These are phyloP conservation scores for Heimioporus punctisporus DNA, from an alignment of 1,284 basidiomycete species.

Conservation along the genomic window DNA sequence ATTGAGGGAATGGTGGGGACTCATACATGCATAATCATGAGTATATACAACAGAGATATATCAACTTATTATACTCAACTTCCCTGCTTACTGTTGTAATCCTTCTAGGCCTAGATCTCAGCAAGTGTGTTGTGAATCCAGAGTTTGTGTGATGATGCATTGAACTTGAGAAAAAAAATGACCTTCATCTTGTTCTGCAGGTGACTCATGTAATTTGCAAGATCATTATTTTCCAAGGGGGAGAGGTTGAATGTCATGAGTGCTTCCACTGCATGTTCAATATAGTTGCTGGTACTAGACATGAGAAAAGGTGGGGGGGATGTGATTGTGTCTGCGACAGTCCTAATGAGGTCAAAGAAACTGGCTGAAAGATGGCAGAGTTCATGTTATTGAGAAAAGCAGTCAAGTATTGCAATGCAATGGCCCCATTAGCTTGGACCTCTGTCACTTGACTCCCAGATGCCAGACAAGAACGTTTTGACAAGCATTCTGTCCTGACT, in stretches of 20 bases:
- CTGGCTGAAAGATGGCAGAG: not conserved
- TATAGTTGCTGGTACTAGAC: not conserved
- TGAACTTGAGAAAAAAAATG: slow-evolving; percentile 1
- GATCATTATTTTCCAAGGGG: not conserved
- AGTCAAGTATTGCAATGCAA: not conserved
- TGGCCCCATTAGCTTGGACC: not conserved
- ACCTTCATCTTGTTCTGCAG: not conserved
- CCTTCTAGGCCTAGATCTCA: not conserved
- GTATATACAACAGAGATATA: no score
- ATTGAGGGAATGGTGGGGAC: no score
- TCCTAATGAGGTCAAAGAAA: not conserved
- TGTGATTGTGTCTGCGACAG: not conserved
- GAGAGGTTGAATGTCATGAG: not conserved
- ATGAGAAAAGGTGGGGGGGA: not conserved
- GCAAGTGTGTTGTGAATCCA: not conserved
- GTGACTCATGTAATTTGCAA: slow-evolving; percentile 2
- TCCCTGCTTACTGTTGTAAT: not conserved
- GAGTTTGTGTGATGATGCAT: fast-evolving
- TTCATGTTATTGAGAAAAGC: not conserved
- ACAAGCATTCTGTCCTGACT: not conserved
- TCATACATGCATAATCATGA: no score
- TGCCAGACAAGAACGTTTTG: not conserved
- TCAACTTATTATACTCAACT: no score
- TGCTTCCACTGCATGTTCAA: not conserved
- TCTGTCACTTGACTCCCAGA: not conserved